Evolutionary conservation across 257 asterid genomes (phyloP).

Genomic region (Voacanga thouarsii): DNA sequence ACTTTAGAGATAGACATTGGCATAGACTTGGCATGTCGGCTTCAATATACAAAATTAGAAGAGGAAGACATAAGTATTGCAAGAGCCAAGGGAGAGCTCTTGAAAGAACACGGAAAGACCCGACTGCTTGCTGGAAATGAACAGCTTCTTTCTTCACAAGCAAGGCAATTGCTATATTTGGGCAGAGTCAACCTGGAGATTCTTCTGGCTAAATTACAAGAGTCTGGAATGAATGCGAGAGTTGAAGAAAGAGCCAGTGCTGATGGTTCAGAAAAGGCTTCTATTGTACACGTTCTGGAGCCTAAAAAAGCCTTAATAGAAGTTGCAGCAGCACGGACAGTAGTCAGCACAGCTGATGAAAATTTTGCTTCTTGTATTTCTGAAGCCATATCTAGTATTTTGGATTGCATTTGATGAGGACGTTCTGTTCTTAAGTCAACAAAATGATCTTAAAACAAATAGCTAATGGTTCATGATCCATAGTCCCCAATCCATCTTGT

Average conservation of each 20-base stretch:
- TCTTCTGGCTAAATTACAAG: constrained; percentile 36
- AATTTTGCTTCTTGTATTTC: constrained; percentile 38
- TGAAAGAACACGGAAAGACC: constrained; percentile 50
- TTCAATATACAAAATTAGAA: constrained; percentile 39
- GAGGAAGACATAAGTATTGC: constrained; percentile 31
- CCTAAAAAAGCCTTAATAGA: constrained; percentile 49
- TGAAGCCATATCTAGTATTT: constrained; percentile 38
- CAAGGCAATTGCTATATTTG: constrained; percentile 36
- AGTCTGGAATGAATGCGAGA: constrained; percentile 36
- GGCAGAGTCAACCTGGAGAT: constrained; percentile 43
- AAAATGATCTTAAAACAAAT: no score
- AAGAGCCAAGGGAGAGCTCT: constrained; percentile 60
- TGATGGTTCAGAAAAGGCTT: constrained; percentile 26
- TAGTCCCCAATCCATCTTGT: no score
- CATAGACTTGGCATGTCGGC: constrained; percentile 39
- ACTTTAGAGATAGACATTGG: constrained; percentile 47
- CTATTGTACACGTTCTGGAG: constrained; percentile 38
- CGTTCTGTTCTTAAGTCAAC: constrained; percentile 25
- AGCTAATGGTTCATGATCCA: no score
- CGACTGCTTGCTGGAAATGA: constrained; percentile 33
- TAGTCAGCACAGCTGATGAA: constrained; percentile 45
- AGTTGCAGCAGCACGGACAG: constrained; percentile 36
- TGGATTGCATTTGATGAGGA: constrained; percentile 29
- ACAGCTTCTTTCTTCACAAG: constrained; percentile 27
- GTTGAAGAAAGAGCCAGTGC: constrained; percentile 29